Evolutionary conservation across 139 green algal species (phyloP).

Genomic region (Chlorella vulgaris): DNA sequence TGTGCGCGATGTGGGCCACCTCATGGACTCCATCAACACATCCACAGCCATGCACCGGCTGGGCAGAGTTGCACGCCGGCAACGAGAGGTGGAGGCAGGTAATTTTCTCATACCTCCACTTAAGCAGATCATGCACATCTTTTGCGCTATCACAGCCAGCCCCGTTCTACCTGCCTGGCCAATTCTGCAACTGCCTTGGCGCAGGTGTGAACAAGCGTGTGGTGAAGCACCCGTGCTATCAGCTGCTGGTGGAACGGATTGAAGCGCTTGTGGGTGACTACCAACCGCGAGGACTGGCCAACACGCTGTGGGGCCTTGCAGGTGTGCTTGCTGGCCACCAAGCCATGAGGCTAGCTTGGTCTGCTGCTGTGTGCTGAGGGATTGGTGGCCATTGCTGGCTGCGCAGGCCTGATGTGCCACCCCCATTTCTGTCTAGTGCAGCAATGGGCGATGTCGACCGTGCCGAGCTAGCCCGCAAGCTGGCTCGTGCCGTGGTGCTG

Average conservation of each 20-base stretch:
- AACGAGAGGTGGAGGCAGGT: slow-evolving; percentile 1
- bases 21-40: slow-evolving; percentile 77
- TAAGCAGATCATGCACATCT: neutral
- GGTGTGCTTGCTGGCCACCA: neutral
- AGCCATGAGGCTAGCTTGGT: neutral
- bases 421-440: neutral
- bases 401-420: neutral
- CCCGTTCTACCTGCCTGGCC: neutral
- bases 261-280: slow-evolving; percentile 42
- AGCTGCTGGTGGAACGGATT: slow-evolving; percentile 45
- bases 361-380: neutral
- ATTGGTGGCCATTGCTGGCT: neutral
- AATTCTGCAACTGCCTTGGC: neutral
- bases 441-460: slow-evolving; percentile 14
- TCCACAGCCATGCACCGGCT: slow-evolving; percentile 68
- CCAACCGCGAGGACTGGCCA: slow-evolving; percentile 75
- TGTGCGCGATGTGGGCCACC: slow-evolving; percentile 42
- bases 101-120: neutral
- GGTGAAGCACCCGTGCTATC: slow-evolving; percentile 23
- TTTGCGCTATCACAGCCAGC: neutral
- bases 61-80: slow-evolving; percentile 61
- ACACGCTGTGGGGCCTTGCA: slow-evolving; percentile 54
- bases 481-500: neutral
- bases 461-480: neutral
- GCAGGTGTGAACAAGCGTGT: neutral